Base-by-base conservation (phyloP, 768 basidiomycete genomes). In the Agrocybe praecox region DNA sequence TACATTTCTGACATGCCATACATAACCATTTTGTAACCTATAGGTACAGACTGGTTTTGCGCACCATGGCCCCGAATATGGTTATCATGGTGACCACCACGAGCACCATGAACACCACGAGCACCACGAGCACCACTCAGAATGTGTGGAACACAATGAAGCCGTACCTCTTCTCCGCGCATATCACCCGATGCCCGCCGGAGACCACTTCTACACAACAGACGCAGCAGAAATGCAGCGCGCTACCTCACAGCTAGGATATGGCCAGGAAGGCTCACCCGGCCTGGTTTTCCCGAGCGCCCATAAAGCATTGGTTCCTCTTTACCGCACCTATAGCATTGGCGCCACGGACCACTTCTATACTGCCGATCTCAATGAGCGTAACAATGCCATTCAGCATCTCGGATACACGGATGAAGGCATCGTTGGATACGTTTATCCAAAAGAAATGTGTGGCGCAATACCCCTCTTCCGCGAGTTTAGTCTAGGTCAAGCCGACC, bases 381-480 rank as follows among this genome's bases (percentile, higher is more conserved):
- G 53, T 14, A 47, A 60, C 42, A 50, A 53, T 32, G 51, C 52
- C 19, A 14, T 53, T 26, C 19, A 22, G 8, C 46, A 49, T 21
- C 29, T 49, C 6, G 46, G 46, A 10, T 58, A 58, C n/a, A 18
- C 14, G 11, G 23, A 58, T 46, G 22, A 48, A 36, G 57, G 57
- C n/a, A 53, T 49, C 8, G 52, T 46, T 1, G 57, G 57, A 12
- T 58, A 58, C 22, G 45, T 58, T 6, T 58, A 58, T 21, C 21
- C 32, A 2, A 46, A 58, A 17, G 33, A 21, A 12, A 15, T 21
- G 0, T 58, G 51, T 22, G 57, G 46, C 2, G 51, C 43, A 1
- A 10, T 53, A 21, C 57, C 52, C 8, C 46, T 58, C 8, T 58
- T 22, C 42, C 50, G 57, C 32, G 21, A 46, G n/a, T 44, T 23